A percentile compares a stretch with the other conserved stretches of the same genome.
These are phyloP conservation scores for Cryptococcus sp. DNA, from an alignment of 1,284 basidiomycete species.

Conservation along the genomic window DNA sequence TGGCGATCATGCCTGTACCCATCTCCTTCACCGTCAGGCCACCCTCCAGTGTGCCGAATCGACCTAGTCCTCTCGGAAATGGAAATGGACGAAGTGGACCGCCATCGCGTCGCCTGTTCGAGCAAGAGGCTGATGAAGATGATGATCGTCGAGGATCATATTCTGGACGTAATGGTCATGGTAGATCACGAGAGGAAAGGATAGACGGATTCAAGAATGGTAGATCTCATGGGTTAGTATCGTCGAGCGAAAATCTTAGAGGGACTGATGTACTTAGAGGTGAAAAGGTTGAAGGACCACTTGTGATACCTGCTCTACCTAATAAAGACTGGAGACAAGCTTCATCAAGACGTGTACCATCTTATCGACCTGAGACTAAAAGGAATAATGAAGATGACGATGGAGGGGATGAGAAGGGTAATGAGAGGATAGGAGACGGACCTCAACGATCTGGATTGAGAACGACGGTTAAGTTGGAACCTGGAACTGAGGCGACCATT, in stretches of 20 bases:
- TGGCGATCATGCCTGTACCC: conserved; percentile 35
- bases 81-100: conserved; percentile 18
- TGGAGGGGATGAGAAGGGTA: conserved; percentile 25
- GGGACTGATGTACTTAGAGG: conserved; percentile 7
- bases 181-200: conserved; percentile 55
- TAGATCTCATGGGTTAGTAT: conserved; percentile 17
- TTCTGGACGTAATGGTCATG: not conserved
- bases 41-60: conserved; percentile 20
- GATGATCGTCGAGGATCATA: conserved; percentile 25
- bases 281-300: conserved; percentile 54
- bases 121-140: conserved; percentile 31
- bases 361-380: conserved; percentile 58
- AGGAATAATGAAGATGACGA: not conserved
- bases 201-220: conserved; percentile 62
- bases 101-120: conserved; percentile 38
- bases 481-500: not conserved
- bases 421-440: conserved; percentile 60
- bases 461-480: conserved; percentile 17
- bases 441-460: conserved; percentile 72
- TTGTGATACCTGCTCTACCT: conserved; percentile 75
- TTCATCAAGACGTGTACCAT: conserved; percentile 54
- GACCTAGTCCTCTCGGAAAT: conserved; percentile 30
- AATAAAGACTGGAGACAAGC: conserved; percentile 83
- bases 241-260: not conserved
- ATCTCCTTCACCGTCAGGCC: conserved; percentile 46